Conservation (phyloP, 495 filamentous ascomycete genomes). For the Melanomma pulvis-pyrius region DNA sequence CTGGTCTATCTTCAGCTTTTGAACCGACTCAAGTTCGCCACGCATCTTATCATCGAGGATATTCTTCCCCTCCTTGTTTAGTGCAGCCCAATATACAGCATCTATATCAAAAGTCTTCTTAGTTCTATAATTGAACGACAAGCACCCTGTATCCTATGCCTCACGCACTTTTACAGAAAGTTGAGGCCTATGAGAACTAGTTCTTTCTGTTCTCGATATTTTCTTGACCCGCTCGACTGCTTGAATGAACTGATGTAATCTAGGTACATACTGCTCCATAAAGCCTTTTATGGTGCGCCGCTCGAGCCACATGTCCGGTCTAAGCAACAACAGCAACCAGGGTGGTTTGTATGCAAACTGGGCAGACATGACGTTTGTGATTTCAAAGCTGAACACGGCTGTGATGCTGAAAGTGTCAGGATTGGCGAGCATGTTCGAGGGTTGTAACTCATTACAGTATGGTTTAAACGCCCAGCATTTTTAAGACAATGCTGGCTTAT, state of each 20-base stretch:
- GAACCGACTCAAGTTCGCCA: too few relatives aligned
- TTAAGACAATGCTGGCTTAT: slow-evolving; percentile 49
- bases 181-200: too few relatives aligned
- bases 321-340: slow-evolving; percentile 48
- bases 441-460: slow-evolving; percentile 32
- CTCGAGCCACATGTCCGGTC: slow-evolving; percentile 45
- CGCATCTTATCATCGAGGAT: slow-evolving; percentile 44
- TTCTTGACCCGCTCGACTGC: slow-evolving; percentile 37
- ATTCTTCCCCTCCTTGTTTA: slow-evolving; percentile 40
- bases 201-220: slow-evolving; percentile 28
- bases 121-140: slow-evolving; percentile 5
- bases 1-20: too few relatives aligned
- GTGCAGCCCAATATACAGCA: slow-evolving; percentile 46
- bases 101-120: slow-evolving; percentile 49
- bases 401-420: slow-evolving; percentile 47
- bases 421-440: slow-evolving; percentile 49
- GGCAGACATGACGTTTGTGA: slow-evolving; percentile 49
- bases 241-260: slow-evolving; percentile 40
- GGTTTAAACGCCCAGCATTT: slow-evolving; percentile 26
- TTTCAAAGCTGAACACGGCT: slow-evolving; percentile 48
- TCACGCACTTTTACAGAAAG: slow-evolving; percentile 48
- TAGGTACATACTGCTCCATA: slow-evolving; percentile 43
- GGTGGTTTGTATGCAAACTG: slow-evolving; percentile 49
- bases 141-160: background rate
- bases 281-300: slow-evolving; percentile 44